phyloP scores from a whole-genome alignment of 805 yeast genomes.

The Metschnikowia aberdeeniae region DNA sequence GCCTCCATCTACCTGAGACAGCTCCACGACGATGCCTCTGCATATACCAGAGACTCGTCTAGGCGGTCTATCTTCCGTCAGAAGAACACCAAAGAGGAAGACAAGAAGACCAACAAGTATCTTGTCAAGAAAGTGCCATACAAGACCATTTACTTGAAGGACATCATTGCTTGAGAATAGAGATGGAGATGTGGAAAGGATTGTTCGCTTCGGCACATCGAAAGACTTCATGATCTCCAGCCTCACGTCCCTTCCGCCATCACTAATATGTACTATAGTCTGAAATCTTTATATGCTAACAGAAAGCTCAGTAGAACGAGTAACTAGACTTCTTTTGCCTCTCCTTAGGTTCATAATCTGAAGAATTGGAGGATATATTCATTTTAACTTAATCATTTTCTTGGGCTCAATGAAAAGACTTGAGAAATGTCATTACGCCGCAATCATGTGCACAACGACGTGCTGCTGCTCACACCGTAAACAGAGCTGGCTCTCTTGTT shows the following conservation, averaged over 20 bases:
- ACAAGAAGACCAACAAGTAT: conserved; percentile 23
- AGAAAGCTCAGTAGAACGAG: background rate
- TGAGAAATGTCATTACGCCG: no score
- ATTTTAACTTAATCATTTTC: no score
- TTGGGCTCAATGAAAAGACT: no score
- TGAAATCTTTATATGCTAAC: background rate
- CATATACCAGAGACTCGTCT: background rate
- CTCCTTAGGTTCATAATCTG: no score
- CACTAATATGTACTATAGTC: conserved; percentile 3
- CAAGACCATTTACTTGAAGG: conserved; percentile 17
- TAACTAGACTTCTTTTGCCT: no score
- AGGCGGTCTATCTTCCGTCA: background rate
- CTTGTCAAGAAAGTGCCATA: conserved; percentile 23
- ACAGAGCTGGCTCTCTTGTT: conserved; percentile 13
- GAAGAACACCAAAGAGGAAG: conserved; percentile 3
- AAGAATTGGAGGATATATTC: no score
- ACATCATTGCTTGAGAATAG: conserved; percentile 7
- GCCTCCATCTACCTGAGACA: conserved; percentile 10
- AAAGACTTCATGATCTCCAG: conserved; percentile 2
- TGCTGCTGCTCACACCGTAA: conserved; percentile 29
- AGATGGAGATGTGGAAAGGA: conserved; percentile 1
- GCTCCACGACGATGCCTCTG: conserved; percentile 2
- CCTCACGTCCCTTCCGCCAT: background rate
- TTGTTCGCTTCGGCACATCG: conserved; percentile 12
- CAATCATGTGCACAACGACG: conserved; percentile 9